Percentiles rank a stretch among this genome's conserved stretches.
Conservation (phyloP, 306 rosid genomes). For the Trichosanthes cucumerina region DNA sequence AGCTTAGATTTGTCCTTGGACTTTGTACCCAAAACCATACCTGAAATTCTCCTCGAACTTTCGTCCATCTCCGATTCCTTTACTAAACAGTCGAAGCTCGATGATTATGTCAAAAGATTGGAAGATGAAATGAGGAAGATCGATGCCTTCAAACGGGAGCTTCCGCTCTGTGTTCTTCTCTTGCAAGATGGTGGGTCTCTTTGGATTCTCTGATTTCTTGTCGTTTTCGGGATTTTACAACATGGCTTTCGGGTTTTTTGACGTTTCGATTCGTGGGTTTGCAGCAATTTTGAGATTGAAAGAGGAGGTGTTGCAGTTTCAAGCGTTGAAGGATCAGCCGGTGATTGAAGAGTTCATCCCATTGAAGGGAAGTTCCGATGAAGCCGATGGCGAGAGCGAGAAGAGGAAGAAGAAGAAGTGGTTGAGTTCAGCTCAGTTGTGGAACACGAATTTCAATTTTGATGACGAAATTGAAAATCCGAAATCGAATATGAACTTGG, state of each 20-base stretch:
- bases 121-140: slow-evolving; percentile 62
- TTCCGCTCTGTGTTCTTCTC: slow-evolving; percentile 65
- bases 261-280: slow-evolving; percentile 2
- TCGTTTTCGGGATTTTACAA: background rate
- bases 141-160: slow-evolving; percentile 75
- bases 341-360: slow-evolving; percentile 30
- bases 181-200: slow-evolving; percentile 48
- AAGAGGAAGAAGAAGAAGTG: slow-evolving; percentile 10
- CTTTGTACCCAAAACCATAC: slow-evolving; percentile 42
- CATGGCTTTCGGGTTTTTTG: background rate
- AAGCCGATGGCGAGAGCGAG: slow-evolving; percentile 1
- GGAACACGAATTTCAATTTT: slow-evolving; percentile 33
- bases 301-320: slow-evolving; percentile 29
- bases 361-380: slow-evolving; percentile 20
- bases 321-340: slow-evolving; percentile 20
- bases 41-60: slow-evolving; percentile 32
- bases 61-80: slow-evolving; percentile 23
- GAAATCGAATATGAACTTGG: slow-evolving; percentile 20
- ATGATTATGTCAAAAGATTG: slow-evolving; percentile 32
- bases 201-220: background rate
- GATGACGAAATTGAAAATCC: background rate
- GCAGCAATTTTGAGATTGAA: slow-evolving; percentile 56
- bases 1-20: slow-evolving; percentile 44
- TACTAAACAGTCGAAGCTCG: slow-evolving; percentile 35
- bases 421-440: slow-evolving; percentile 58